A percentile compares a stretch with the other conserved stretches of the same genome.
These are phyloP conservation scores for Boletus bicolor DNA, from an alignment of 768 basidiomycete species.

Conservation along the genomic window DNA sequence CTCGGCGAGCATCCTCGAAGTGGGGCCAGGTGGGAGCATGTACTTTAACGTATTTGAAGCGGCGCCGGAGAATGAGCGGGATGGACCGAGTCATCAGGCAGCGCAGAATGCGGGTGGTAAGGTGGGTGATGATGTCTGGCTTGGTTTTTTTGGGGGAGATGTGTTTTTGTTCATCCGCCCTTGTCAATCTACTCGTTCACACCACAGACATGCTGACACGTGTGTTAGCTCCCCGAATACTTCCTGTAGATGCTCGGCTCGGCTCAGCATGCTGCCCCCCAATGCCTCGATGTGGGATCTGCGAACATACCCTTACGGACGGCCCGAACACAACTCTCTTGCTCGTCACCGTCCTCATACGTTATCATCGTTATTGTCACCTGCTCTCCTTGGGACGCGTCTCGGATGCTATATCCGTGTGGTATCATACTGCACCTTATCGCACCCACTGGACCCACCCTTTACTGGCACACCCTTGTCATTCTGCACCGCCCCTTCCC, in stretches of 20 bases:
- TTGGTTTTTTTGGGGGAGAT: neutral
- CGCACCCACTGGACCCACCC: neutral
- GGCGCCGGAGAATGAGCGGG: slow-evolving; percentile 95
- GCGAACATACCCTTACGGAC: slow-evolving; percentile 1
- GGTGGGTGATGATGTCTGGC: slow-evolving; percentile 38
- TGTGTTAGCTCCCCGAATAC: slow-evolving; percentile 73
- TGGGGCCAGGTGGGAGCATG: slow-evolving; percentile 82
- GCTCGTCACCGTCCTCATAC: neutral
- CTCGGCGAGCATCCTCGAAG: slow-evolving; percentile 93
- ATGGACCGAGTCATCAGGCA: slow-evolving; percentile 80
- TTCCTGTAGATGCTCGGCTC: slow-evolving; percentile 45
- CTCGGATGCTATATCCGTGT: slow-evolving; percentile 3
- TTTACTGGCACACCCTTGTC: neutral
- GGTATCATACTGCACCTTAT: neutral
- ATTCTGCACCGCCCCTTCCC: neutral
- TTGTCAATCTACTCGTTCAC: neutral
- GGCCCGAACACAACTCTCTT: neutral
- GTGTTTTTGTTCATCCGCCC: neutral
- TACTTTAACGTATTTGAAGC: slow-evolving; percentile 99
- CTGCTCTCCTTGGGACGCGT: neutral
- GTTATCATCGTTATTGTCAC: slow-evolving; percentile 5
- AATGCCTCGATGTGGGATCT: slow-evolving; percentile 4
- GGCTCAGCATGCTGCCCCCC: neutral
- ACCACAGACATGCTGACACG: neutral
- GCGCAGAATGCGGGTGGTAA: slow-evolving; percentile 69